phyloP scores from a whole-genome alignment of 2,329 filamentous ascomycete genomes.

The Zalaria sp. region DNA sequence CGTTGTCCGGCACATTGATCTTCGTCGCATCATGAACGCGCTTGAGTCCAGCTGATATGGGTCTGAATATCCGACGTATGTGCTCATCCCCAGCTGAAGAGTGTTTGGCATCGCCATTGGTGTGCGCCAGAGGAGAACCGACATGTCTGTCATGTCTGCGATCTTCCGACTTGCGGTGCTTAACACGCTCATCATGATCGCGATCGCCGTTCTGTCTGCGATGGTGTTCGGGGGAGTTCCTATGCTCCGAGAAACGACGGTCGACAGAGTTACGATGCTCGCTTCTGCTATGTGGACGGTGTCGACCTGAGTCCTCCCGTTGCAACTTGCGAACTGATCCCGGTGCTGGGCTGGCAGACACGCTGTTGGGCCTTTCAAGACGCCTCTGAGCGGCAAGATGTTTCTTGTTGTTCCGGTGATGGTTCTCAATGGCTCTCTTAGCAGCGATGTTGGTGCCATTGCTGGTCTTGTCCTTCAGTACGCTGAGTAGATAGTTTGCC shows the following conservation, averaged over 20 bases:
- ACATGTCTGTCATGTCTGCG: constrained; percentile 25
- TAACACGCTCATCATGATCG: constrained; percentile 37
- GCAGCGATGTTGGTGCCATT: constrained; percentile 52
- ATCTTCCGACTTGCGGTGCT: constrained; percentile 41
- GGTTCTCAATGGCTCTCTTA: constrained; percentile 74
- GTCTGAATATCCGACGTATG: constrained; percentile 39
- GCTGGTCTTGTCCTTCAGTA: constrained; percentile 69
- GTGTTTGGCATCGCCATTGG: constrained; percentile 22
- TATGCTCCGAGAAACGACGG: constrained; percentile 15
- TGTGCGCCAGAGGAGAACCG: constrained; percentile 16
- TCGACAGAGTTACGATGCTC: constrained; percentile 19
- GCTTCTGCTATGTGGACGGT: constrained; percentile 22
- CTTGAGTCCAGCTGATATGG: constrained; percentile 46
- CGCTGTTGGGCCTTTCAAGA: constrained; percentile 41
- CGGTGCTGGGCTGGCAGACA: constrained; percentile 60
- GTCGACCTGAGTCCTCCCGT: constrained; percentile 21
- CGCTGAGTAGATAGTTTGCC: constrained; percentile 89
- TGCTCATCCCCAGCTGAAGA: constrained; percentile 35
- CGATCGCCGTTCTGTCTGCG: constrained; percentile 11
- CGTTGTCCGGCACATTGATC: constrained; percentile 47
- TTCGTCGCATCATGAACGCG: constrained; percentile 47
- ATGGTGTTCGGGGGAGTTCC: constrained; percentile 30
- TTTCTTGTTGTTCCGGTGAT: constrained; percentile 91
- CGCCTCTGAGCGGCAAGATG: constrained; percentile 47
- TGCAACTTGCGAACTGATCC: constrained; percentile 19